A percentile compares a stretch with the other conserved stretches of the same genome.
Conservation (phyloP, 768 basidiomycete species). For the Suillus ampliporus region DNA sequence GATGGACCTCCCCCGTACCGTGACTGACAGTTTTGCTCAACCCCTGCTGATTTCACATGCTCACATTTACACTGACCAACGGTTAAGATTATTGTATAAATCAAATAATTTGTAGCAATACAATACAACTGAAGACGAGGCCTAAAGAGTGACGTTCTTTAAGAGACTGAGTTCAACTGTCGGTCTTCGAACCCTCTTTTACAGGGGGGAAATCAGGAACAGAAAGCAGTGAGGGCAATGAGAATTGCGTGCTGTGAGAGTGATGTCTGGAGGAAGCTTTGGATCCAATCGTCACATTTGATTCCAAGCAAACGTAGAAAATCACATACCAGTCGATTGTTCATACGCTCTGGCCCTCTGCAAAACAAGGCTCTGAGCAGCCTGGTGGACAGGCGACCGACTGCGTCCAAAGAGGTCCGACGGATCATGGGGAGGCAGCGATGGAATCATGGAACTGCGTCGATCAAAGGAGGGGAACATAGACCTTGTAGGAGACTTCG, state of each 20-base stretch:
- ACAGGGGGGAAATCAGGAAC: constrained; percentile 30
- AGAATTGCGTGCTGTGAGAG: constrained; percentile 38
- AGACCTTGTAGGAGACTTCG: constrained; percentile 18
- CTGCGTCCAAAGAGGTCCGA: constrained; percentile 19
- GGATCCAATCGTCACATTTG: not conserved
- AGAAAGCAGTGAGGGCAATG: constrained; percentile 43
- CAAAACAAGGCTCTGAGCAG: constrained; percentile 34
- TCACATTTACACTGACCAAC: not conserved
- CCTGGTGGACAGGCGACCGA: constrained; percentile 11
- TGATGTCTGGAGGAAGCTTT: constrained; percentile 3
- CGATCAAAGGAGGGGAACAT: constrained; percentile 21
- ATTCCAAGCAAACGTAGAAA: not conserved
- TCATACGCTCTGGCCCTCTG: constrained; percentile 37
- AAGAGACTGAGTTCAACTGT: constrained; percentile 9
- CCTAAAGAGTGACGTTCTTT: constrained; percentile 2
- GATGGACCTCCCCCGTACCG: constrained; percentile 29
- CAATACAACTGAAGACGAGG: not conserved
- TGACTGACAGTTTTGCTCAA: constrained; percentile 6
- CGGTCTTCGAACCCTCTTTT: constrained; percentile 17
- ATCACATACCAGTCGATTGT: constrained; percentile 25
- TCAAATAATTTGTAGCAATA: constrained; percentile 1
- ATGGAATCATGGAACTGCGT: constrained; percentile 11
- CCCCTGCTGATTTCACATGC: not conserved
- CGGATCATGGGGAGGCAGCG: constrained; percentile 3
- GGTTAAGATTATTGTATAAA: not conserved